These are phyloP conservation scores for Petunia axillaris DNA, from an alignment of 257 asterid genomes.

Conservation along the genomic window DNA sequence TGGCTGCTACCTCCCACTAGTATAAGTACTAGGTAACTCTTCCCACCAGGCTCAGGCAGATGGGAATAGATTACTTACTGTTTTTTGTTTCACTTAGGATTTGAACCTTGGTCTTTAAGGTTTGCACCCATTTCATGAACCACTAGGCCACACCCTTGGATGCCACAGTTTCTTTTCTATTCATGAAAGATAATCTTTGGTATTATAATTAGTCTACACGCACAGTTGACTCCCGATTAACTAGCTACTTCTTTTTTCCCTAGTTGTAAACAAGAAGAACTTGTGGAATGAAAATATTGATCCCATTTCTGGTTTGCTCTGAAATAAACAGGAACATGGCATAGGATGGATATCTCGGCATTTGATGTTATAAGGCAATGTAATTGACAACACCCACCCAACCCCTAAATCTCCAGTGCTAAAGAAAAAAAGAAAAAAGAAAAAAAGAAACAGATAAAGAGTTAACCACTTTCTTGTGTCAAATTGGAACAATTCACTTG, in stretches of 20 bases:
- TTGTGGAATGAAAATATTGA: conserved; percentile 4
- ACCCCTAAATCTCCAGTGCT: conserved; percentile 17
- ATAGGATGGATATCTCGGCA: neutral
- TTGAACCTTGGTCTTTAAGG: no score
- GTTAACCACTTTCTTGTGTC: neutral
- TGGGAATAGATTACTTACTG: no score
- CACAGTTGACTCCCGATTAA: neutral
- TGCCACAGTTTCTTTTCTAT: neutral
- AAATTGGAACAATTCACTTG: neutral
- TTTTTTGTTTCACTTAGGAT: neutral
- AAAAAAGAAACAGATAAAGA: neutral
- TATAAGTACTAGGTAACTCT: no score
- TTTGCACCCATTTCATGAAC: no score
- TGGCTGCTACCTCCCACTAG: no score
- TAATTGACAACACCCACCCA: neutral
- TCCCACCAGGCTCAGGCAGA: no score
- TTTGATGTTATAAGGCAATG: neutral
- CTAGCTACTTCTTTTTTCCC: neutral
- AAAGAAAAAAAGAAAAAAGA: neutral
- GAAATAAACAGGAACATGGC: neutral
- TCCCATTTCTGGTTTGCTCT: neutral
- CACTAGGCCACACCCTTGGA: no score
- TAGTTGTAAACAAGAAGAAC: conserved; percentile 12
- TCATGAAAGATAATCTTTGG: neutral
- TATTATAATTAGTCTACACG: neutral